phyloP scores from a whole-genome alignment of 169 alveolate species.

The Eimeria sp. region DNA sequence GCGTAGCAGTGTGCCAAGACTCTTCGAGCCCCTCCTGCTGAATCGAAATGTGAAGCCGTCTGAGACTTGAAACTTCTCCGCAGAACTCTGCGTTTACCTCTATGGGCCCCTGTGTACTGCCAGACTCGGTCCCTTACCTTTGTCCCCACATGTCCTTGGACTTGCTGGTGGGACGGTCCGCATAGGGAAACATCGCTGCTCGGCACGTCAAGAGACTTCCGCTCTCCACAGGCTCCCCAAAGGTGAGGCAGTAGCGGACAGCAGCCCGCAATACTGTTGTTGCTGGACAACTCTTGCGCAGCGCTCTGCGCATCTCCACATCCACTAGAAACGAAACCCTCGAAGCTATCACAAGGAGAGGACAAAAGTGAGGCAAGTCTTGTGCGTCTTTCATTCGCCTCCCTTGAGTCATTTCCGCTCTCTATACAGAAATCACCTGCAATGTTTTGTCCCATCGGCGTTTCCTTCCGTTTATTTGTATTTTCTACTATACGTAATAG shows the following conservation, averaged over 20 bases:
- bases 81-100: not conserved
- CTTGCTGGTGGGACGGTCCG: not conserved
- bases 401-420: not conserved
- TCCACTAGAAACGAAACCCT: conserved; percentile 38
- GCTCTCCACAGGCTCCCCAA: not conserved
- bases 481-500: not conserved
- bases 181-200: not conserved
- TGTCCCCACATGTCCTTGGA: not conserved
- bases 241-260: not conserved
- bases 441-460: not conserved
- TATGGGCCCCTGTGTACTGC: conserved; percentile 3
- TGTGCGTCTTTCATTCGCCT: not conserved
- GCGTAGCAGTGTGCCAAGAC: conserved; percentile 48
- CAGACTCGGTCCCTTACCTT: not conserved
- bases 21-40: conserved; percentile 36
- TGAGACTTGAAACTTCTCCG: conserved; percentile 8
- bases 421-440: not conserved
- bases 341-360: conserved; percentile 47
- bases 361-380: conserved; percentile 42
- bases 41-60: not conserved
- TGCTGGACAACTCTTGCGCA: not conserved
- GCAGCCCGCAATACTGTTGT: not conserved
- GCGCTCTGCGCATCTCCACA: not conserved
- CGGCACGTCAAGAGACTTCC: not conserved
- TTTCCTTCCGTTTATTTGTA: too few species aligned